Conservation (phyloP, 2,329 filamentous ascomycete species). For the Colletotrichum caudatum region DNA sequence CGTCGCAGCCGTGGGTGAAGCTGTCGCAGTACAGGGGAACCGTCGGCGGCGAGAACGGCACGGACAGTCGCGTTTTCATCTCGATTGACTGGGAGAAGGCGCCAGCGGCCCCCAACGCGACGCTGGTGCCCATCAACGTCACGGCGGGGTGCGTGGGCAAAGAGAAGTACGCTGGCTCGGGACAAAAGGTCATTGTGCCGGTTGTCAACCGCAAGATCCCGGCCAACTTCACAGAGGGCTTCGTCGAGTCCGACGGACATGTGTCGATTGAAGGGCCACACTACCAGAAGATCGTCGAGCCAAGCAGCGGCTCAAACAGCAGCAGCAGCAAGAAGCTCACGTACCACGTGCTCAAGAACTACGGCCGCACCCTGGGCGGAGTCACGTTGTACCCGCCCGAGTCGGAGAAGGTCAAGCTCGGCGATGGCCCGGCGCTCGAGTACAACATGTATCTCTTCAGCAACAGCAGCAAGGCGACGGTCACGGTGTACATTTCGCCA, state of each 20-base stretch:
- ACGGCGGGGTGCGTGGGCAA: conserved; percentile 59
- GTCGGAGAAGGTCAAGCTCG: conserved; percentile 61
- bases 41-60: conserved; percentile 62
- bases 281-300: conserved; percentile 57
- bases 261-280: conserved; percentile 68
- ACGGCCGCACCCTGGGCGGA: conserved; percentile 69
- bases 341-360: conserved; percentile 65
- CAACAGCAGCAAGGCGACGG: conserved; percentile 56
- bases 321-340: conserved; percentile 38
- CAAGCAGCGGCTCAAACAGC: conserved; percentile 37
- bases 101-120: conserved; percentile 61
- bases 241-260: conserved; percentile 71
- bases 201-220: conserved; percentile 64
- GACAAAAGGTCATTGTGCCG: conserved; percentile 65
- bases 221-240: conserved; percentile 65
- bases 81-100: conserved; percentile 69
- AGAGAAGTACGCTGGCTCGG: conserved; percentile 55
- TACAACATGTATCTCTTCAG: conserved; percentile 74
- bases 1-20: conserved; percentile 62
- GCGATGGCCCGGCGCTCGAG: conserved; percentile 66
- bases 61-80: conserved; percentile 64
- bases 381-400: conserved; percentile 67
- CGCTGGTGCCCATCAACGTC: conserved; percentile 65
- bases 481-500: conserved; percentile 64
- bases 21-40: conserved; percentile 63